Conservation (phyloP, 176 grass and related monocot species). For the Triticum monococcum region DNA sequence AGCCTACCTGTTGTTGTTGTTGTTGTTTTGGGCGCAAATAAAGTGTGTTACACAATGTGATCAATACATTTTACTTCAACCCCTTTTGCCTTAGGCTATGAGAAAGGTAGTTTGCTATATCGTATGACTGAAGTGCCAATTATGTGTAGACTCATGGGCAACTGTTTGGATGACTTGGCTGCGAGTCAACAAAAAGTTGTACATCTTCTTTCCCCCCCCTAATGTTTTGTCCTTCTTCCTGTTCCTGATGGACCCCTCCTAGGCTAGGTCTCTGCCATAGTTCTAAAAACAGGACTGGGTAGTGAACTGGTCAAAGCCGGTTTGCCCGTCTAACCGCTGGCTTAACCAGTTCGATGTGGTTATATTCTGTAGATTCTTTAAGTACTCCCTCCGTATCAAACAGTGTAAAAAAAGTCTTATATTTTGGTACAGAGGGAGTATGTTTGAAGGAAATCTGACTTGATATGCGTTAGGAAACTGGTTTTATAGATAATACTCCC, state of each 20-base stretch:
- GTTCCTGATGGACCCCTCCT: background rate
- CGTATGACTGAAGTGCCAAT: background rate
- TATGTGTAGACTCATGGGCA: background rate
- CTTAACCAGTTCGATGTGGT: no score
- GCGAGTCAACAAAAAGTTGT: background rate
- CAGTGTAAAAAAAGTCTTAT: no score
- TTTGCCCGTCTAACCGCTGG: no score
- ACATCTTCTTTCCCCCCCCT: background rate
- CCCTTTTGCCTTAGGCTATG: background rate
- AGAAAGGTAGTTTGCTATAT: conserved; percentile 2
- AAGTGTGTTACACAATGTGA: background rate
- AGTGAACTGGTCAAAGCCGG: no score
- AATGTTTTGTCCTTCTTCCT: background rate
- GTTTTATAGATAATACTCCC: background rate
- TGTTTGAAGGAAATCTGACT: no score
- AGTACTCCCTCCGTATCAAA: no score
- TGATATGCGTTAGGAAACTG: no score
- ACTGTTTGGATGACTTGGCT: background rate
- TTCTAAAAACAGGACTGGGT: background rate
- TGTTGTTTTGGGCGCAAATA: background rate
- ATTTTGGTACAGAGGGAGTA: no score
- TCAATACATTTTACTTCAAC: background rate
- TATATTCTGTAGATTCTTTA: no score
- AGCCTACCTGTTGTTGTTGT: no score
- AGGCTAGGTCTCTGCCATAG: background rate